phyloP scores from a whole-genome alignment of 23 red algal species.

The Gracilaria domingensis region DNA sequence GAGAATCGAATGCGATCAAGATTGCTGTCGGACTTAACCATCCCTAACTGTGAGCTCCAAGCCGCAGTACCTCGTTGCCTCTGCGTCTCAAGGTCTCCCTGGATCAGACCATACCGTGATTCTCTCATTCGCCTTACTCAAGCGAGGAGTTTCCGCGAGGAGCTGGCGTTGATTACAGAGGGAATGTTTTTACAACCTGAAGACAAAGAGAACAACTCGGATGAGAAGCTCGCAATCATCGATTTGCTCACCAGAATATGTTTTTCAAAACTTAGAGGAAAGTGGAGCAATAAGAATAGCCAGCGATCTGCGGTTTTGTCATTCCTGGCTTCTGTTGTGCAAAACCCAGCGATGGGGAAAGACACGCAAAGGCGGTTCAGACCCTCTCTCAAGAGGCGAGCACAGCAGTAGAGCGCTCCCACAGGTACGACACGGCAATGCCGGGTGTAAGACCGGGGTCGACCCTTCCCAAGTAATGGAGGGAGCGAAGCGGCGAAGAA shows the following conservation, averaged over 20 bases:
- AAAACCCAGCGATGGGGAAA: no score
- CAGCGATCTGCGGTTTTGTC: slow-evolving; percentile 53
- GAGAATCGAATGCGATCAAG: slow-evolving; percentile 31
- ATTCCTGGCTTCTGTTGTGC: slow-evolving; percentile 61
- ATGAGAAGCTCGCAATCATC: slow-evolving; percentile 34
- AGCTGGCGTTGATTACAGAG: slow-evolving; percentile 54
- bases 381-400: no score
- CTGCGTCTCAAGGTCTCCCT: slow-evolving; percentile 30
- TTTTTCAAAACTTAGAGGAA: slow-evolving; percentile 73
- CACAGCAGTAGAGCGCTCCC: no score
- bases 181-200: not conserved
- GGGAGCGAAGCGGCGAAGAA: no score
- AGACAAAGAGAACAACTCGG: not conserved
- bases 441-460: no score
- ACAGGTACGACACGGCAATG: no score
- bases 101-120: slow-evolving; percentile 61
- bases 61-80: slow-evolving; percentile 49
- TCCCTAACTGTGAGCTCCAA: slow-evolving; percentile 37
- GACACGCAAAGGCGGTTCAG: no score
- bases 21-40: slow-evolving; percentile 54
- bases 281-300: slow-evolving; percentile 33
- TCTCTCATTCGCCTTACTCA: slow-evolving; percentile 68
- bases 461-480: no score
- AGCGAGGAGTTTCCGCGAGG: slow-evolving; percentile 64
- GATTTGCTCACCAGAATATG: slow-evolving; percentile 77